These are phyloP conservation scores for Boletellus ananiceps DNA, from an alignment of 768 basidiomycete genomes.

Conservation along the genomic window DNA sequence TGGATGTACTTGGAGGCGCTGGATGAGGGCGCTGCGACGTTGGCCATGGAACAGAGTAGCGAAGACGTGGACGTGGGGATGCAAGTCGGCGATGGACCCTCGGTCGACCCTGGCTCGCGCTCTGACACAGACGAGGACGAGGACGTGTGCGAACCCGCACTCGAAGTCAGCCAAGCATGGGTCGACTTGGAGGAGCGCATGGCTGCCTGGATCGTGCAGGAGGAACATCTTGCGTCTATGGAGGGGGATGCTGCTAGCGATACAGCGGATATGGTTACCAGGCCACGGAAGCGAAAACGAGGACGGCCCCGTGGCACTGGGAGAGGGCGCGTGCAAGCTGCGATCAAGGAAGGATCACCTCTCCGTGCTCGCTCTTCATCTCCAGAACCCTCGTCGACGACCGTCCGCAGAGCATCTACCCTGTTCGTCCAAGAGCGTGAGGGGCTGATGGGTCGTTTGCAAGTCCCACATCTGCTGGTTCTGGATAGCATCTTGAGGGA, in stretches of 20 bases:
- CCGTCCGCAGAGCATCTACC: neutral
- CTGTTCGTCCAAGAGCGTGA: conserved; percentile 12
- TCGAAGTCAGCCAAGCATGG: conserved; percentile 36
- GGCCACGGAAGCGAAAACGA: conserved; percentile 11
- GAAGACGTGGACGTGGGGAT: conserved; percentile 8
- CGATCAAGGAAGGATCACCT: neutral
- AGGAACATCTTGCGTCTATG: conserved; percentile 10
- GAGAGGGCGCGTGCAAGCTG: neutral
- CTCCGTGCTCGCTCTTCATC: neutral
- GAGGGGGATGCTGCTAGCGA: neutral
- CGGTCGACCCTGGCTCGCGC: conserved; percentile 14
- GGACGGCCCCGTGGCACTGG: conserved; percentile 2
- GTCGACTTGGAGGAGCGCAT: conserved; percentile 31
- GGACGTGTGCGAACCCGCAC: conserved; percentile 24
- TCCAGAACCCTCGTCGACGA: neutral
- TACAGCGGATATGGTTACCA: neutral
- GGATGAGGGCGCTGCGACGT: conserved; percentile 20
- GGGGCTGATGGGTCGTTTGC: conserved; percentile 29
- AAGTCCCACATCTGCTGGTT: conserved; percentile 27
- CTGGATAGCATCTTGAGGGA: conserved; percentile 36
- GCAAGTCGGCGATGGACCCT: conserved; percentile 11
- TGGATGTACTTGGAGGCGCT: conserved; percentile 60
- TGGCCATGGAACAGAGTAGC: conserved; percentile 14
- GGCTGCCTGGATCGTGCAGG: conserved; percentile 22
- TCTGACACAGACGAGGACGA: neutral